Evolutionary conservation across 108 stramenopile species (phyloP), one percentile per base, ranked within the genome.

Genomic region (Fragilariopsis cylindrus): DNA sequence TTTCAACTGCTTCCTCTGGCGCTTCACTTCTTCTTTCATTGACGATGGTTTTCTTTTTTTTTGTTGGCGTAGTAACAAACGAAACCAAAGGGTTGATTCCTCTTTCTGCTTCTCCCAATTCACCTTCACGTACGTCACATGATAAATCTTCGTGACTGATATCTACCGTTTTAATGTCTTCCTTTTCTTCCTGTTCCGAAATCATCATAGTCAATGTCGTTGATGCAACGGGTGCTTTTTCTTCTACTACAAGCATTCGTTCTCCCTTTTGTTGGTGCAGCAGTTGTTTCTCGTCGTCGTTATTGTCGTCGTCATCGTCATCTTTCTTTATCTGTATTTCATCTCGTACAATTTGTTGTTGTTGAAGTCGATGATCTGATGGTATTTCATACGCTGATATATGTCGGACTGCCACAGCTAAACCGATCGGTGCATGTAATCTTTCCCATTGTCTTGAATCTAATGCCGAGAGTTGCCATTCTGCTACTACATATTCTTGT

Each of bases 401-500:
- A 4, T 72, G 47, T 7, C 47, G 53, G 40, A 72, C 63, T 8
- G 77, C 71, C 39, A 47, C 71, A 45, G 71, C 65, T 48, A 78
- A 18, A 5, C 77, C 77, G 7, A 78, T 78, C 42, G 77, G 77
- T 7, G 65, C 77, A 2, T 54, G 65, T 40, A 78, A 9, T 53
- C 45, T 44, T 44, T 72, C 45, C 77, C 77, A 78, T 48, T 78
- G 60, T 11, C 45, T 43, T 12, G 62, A 50, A 60, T 78, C 77
- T 19, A 78, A 19, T 8, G 56, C 54, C 21, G 68, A 19, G 3
- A 78, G 47, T 71, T 78, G 77, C 77, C 77, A 78, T 49, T 65
- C 71, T 67, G 65, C 71, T 15, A 57, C 45, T 16, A 78, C 56
- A 48, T 44, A 78, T 53, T 78, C 71, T n/a, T 67, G 19, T 39